Base-by-base conservation (phyloP, 2,329 filamentous ascomycete genomes). In the Fusarium verticillioides region DNA sequence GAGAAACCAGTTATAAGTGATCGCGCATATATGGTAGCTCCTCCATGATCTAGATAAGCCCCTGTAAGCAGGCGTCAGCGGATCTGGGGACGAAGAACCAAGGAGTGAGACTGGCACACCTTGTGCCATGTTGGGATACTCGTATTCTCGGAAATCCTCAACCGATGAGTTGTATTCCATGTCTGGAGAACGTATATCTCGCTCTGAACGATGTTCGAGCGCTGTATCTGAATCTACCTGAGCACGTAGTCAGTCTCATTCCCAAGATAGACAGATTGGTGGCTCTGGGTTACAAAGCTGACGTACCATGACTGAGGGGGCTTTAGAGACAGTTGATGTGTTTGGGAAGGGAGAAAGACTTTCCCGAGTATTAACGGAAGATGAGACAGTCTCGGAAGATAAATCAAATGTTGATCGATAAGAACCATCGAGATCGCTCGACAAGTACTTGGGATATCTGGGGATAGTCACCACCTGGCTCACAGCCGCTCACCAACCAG, bases 31-130 rank as follows among this genome's bases (percentile, higher is more conserved):
- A 90, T 85, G 39, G 87, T 89, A 40, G 86, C 83, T 34, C 87
- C 87, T 47, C 87, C 87, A 78, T 91, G 89, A 75, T 91, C 89
- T 30, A 91, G 85, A 76, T 90, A 90, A 54, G 85, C 78, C 42
- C 76, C 77, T 79, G 52, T 34, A 56, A 52, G 42, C 19, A 34
- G 32, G 26, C 37, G 50, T 76, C 43, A 75, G 59, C 12, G 54
- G 28, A 54, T 49, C n/a, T 13, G 13, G 50, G 39, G 34, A 12
- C n/a, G 37, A 39, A 19, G 19, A 23, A 10, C 36, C 8, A 39
- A 28, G 19, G 26, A 46, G 26, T 47, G 37, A 37, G 30, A 54
- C 16, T 47, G 18, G n/a, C 73, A 54, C 44, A 77, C 76, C 76
- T 75, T 75, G 74, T 16, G 72, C 57, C 75, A 78, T 75, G 42